Percentiles rank a stretch among this genome's conserved stretches.
Evolutionary conservation across 495 filamentous ascomycete genomes (phyloP).

Genomic region (Neurospora tetrasperma): DNA sequence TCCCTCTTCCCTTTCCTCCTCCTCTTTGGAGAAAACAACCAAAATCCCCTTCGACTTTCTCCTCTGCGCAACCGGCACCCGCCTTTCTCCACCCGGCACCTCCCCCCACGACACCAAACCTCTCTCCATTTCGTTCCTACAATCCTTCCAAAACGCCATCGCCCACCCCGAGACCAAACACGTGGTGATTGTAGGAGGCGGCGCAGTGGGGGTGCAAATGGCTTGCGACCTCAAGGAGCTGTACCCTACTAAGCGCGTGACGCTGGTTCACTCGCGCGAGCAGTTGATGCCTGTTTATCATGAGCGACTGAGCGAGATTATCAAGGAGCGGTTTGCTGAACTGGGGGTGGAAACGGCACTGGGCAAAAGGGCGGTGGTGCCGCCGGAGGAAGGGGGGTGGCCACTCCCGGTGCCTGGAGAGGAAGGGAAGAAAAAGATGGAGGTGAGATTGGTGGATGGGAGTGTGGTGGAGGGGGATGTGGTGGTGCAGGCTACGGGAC

Average conservation of each 20-base stretch:
- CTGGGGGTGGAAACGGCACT: constrained; percentile 26
- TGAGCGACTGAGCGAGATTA: constrained; percentile 34
- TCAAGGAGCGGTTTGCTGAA: constrained; percentile 24
- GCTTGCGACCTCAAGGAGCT: constrained; percentile 48
- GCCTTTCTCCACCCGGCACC: constrained; percentile 30
- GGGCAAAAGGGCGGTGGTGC: constrained; percentile 9
- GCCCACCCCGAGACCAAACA: constrained; percentile 16
- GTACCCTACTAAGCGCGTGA: constrained; percentile 44
- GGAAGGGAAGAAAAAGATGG: background rate
- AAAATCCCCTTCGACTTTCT: constrained; percentile 37
- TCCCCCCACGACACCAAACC: constrained; percentile 39
- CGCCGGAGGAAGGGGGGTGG: constrained; percentile 12
- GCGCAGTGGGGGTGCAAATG: constrained; percentile 51
- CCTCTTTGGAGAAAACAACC: background rate
- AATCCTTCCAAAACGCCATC: constrained; percentile 23
- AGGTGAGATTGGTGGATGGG: constrained; percentile 9
- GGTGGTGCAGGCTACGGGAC: constrained; percentile 27
- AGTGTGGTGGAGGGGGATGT: constrained; percentile 9
- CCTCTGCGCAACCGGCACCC: constrained; percentile 39
- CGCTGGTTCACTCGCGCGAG: constrained; percentile 45
- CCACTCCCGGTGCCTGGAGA: constrained; percentile 1
- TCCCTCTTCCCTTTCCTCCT: background rate
- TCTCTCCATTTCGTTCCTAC: constrained; percentile 27
- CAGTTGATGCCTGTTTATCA: constrained; percentile 45
- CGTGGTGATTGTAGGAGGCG: constrained; percentile 48